phyloP scores from a whole-genome alignment of 1,139 yeast species.

The Kodamaea ohmeri region DNA sequence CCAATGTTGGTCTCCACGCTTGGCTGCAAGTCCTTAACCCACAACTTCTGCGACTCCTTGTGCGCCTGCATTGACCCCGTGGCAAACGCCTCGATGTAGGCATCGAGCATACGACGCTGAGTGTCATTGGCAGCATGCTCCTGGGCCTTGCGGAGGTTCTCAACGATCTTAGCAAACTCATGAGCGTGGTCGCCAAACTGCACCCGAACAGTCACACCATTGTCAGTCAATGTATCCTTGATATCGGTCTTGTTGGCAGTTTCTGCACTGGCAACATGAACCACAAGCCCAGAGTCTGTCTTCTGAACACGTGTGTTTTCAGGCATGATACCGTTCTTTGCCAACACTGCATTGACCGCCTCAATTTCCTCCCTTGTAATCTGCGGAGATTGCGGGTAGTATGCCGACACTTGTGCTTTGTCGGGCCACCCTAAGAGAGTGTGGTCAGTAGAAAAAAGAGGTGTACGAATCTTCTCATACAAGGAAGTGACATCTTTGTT shows the following conservation, averaged over 20 bases:
- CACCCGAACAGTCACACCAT: conserved; percentile 44
- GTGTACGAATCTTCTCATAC: conserved; percentile 45
- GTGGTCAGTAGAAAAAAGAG: conserved; percentile 51
- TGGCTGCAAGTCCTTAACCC: conserved; percentile 89
- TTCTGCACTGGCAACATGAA: conserved; percentile 59
- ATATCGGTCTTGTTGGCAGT: conserved; percentile 44
- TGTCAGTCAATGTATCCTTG: conserved; percentile 24
- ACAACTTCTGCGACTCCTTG: conserved; percentile 75
- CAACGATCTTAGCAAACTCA: conserved; percentile 61
- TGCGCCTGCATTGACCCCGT: conserved; percentile 87
- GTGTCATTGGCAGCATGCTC: conserved; percentile 70
- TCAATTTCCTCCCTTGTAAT: conserved; percentile 63
- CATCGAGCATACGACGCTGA: conserved; percentile 60
- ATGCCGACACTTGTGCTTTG: conserved; percentile 69
- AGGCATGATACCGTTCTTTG: conserved; percentile 64
- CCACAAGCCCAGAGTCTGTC: conserved; percentile 25
- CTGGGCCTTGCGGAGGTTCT: conserved; percentile 55
- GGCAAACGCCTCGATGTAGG: conserved; percentile 66
- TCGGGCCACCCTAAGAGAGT: conserved; percentile 74
- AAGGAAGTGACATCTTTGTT: conserved; percentile 33
- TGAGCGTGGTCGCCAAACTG: conserved; percentile 72
- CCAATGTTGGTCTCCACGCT: conserved; percentile 84
- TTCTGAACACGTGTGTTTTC: conserved; percentile 78
- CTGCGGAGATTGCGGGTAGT: conserved; percentile 46
- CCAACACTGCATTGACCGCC: conserved; percentile 61